Evolutionary conservation across 169 alveolate species (phyloP), one percentile per base, ranked within the genome.

Genomic region (Toxoplasma gondii): DNA sequence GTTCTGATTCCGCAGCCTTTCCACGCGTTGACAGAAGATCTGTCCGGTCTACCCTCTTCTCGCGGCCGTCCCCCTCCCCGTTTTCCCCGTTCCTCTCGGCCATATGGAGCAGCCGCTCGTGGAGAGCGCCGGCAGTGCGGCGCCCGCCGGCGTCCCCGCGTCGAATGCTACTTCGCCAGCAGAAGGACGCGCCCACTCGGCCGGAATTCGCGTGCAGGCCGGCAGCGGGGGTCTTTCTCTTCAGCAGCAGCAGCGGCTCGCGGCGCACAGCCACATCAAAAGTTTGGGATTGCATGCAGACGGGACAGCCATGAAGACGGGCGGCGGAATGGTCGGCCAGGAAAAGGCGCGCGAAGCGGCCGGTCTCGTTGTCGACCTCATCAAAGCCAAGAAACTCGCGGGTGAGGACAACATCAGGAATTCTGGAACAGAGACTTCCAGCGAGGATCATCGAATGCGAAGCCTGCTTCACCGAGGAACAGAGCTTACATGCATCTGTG

Each of bases 331-430:
- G 93, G 98, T 99, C 81, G 99, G 99, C 45, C 99, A 99, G 96
- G 98, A 97, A 97, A 98, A 98, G 95, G 99, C 99, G 36, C 96
- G 99, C 94, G 99, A 99, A 97, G 99, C 99, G 9, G 99, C 99
- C 4, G 99, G 99, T 88, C 96, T 99, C 82, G 99, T 99, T 29
- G 99, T 99, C 41, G 99, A 99, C 92, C 97, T 99, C 95, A 99
- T 99, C 95, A 99, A 98, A 95, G 95, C 99, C 36, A 99, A 99
- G 97, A 99, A 99, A 96, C 97, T 99, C 98, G 96, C 96, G n/a
- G 97, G 97, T 91, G 67, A 9, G 41, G 38, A 22, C 84, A 58
- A 58, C 74, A 58, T 27, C 74, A 58, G 27, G 17, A 58, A 58
- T 58, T 58, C 74, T 19, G 27, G n/a, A 58, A 17, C 74, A 58